Conservation (phyloP, 257 asterid species). For the Cruciata laevipes region DNA sequence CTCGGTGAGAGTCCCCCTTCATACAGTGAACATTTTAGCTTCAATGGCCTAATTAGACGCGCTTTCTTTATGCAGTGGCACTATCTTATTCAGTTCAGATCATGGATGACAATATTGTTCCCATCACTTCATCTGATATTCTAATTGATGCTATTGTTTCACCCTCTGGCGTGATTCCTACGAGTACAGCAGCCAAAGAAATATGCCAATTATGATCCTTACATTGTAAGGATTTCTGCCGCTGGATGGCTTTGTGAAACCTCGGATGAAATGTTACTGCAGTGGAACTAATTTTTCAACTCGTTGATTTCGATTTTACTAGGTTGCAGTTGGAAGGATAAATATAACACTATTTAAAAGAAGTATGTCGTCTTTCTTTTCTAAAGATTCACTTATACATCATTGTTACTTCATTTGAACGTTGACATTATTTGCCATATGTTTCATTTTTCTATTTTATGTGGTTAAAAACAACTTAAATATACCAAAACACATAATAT, state of each 20-base stretch:
- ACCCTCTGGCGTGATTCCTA: conserved; percentile 68
- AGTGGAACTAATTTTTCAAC: background rate
- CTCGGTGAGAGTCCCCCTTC: conserved; percentile 29
- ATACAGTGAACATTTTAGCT: background rate
- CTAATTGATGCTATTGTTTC: conserved; percentile 67
- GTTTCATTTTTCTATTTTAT: no score
- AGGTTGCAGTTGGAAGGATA: no score
- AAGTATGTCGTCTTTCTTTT: no score
- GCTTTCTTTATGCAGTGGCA: conserved; percentile 47
- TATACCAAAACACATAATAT: no score
- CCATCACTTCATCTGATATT: conserved; percentile 67
- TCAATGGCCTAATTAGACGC: no score
- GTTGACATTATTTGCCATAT: no score
- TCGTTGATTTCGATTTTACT: no score
- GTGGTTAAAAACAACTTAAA: no score
- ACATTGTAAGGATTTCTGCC: background rate
- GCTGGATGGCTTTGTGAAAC: no score
- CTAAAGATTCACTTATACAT: no score
- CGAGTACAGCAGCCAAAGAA: conserved; percentile 44
- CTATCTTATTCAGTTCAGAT: conserved; percentile 76
- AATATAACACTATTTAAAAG: no score
- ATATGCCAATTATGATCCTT: conserved; percentile 18
- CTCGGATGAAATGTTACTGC: background rate
- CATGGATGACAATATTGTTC: conserved; percentile 67
- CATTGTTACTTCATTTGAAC: no score